These are phyloP conservation scores for Coniochaeta sp. DNA, from an alignment of 2,329 filamentous ascomycete species.

Conservation along the genomic window DNA sequence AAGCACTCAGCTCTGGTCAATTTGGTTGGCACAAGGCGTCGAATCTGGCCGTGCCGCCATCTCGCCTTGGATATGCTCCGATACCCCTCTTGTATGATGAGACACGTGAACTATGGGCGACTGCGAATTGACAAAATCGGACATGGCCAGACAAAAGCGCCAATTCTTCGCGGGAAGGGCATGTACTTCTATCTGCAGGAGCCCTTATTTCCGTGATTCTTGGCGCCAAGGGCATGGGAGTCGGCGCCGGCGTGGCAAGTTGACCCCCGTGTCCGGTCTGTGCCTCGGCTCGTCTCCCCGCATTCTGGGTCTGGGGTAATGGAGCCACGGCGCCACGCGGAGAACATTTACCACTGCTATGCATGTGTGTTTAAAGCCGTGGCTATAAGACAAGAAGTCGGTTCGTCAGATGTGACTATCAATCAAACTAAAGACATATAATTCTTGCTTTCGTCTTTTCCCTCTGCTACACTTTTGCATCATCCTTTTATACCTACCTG, in stretches of 20 bases:
- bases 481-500: background rate
- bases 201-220: no score
- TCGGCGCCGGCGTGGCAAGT: background rate
- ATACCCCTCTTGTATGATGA: no score
- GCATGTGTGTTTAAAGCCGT: background rate
- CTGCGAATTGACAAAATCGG: no score
- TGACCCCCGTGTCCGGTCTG: background rate
- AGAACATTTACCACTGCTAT: background rate
- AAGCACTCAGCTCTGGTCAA: no score
- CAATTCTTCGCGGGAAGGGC: no score
- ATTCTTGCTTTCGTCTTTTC: background rate
- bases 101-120: no score
- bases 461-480: background rate
- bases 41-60: no score
- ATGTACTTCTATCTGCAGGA: no score
- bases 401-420: background rate
- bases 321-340: constrained; percentile 2
- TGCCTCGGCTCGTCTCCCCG: background rate
- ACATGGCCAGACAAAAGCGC: no score
- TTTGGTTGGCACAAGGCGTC: no score
- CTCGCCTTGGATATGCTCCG: no score
- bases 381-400: background rate
- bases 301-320: constrained; percentile 2
- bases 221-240: background rate
- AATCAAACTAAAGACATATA: background rate